Conservation (phyloP, 768 basidiomycete genomes). For the Punctularia strigosozonata region DNA sequence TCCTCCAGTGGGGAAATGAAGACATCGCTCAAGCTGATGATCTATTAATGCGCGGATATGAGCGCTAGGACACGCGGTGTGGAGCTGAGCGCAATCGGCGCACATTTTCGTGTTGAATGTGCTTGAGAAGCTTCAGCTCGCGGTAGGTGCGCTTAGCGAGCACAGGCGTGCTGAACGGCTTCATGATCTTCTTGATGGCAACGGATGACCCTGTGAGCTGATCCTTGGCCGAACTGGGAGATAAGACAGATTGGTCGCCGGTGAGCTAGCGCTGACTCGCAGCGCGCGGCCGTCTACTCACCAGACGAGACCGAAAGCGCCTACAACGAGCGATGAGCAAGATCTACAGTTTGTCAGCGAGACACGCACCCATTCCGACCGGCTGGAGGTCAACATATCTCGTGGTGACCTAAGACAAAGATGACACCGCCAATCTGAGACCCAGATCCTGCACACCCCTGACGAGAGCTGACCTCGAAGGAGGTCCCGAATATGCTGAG, state of each 20-base stretch:
- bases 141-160: constrained; percentile 95
- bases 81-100: constrained; percentile 16
- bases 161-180: constrained; percentile 98
- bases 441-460: constrained; percentile 3
- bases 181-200: constrained; percentile 99
- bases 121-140: constrained; percentile 95
- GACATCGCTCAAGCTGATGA: constrained; percentile 97
- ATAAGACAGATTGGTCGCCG: constrained; percentile 2
- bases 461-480: constrained; percentile 56
- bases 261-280: constrained; percentile 3
- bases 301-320: constrained; percentile 98
- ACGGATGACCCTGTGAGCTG: constrained; percentile 89
- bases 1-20: constrained; percentile 99
- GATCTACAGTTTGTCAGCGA: constrained; percentile 4
- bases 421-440: constrained; percentile 8
- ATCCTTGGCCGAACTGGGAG: constrained; percentile 77
- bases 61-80: constrained; percentile 2
- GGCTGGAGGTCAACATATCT: constrained; percentile 99
- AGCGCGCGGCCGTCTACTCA: constrained; percentile 23
- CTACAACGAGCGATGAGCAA: constrained; percentile 22
- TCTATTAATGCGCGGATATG: constrained; percentile 32
- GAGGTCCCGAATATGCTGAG: constrained; percentile 98
- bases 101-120: constrained; percentile 97
- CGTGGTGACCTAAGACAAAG: constrained; percentile 81
- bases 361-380: constrained; percentile 87